These are phyloP conservation scores for Zymoseptoria tritici DNA, from an alignment of 2,329 filamentous ascomycete species.

Conservation along the genomic window DNA sequence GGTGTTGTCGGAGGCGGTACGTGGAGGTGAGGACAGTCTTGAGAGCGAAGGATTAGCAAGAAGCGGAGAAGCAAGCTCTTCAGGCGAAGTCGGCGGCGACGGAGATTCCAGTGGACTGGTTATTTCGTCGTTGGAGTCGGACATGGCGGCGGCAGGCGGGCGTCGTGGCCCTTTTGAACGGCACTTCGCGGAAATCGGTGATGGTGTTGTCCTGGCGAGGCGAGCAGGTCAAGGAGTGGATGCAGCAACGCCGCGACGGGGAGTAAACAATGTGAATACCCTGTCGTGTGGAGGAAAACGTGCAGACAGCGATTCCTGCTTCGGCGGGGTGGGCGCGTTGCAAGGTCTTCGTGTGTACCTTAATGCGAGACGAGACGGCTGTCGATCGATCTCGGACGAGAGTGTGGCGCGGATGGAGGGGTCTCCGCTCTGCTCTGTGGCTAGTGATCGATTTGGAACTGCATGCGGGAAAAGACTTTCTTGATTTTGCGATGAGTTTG, in stretches of 20 bases:
- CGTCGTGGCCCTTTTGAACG: not conserved
- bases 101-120: conserved; percentile 14
- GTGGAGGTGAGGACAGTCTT: conserved; percentile 8
- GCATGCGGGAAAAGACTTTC: no score
- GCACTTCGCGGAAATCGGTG: not conserved
- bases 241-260: not conserved
- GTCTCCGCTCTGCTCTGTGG: not conserved
- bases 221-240: not conserved
- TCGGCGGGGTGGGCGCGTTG: not conserved
- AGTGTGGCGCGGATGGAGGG: not conserved
- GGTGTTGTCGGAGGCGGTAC: conserved; percentile 16
- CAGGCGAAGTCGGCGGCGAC: conserved; percentile 24
- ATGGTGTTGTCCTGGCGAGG: not conserved
- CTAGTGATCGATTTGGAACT: not conserved
- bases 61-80: conserved; percentile 14
- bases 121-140: conserved; percentile 8
- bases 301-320: not conserved
- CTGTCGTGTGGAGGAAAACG: not conserved
- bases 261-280: not conserved
- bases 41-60: conserved; percentile 10
- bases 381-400: not conserved
- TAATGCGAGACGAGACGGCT: not conserved
- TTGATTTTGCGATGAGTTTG: no score
- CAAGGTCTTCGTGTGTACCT: not conserved
- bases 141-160: conserved; percentile 7